Conservation (phyloP, 306 rosid genomes). For the Casuarina glauca region DNA sequence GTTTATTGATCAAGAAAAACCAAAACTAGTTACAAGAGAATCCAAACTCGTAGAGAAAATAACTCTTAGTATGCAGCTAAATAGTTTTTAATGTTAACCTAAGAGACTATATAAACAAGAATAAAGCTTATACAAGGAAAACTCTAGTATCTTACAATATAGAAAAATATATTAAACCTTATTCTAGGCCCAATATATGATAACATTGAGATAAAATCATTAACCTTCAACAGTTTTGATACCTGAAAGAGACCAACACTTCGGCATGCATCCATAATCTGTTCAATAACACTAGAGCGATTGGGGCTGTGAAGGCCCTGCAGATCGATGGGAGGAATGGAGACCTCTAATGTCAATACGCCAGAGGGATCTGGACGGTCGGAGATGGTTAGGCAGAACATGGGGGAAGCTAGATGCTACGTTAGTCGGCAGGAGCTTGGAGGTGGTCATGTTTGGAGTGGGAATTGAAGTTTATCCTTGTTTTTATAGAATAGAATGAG, state of each 20-base stretch:
- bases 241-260: constrained; percentile 51
- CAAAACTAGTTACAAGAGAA: no score
- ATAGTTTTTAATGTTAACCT: no score
- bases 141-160: no score
- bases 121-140: no score
- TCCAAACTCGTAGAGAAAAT: no score
- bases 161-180: no score
- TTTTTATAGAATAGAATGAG: background rate
- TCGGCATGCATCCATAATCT: constrained; percentile 42
- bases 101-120: no score
- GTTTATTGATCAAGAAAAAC: no score
- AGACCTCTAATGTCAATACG: constrained; percentile 18
- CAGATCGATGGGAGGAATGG: constrained; percentile 47
- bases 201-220: no score
- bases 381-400: constrained; percentile 42
- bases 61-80: no score
- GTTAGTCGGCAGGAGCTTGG: constrained; percentile 36
- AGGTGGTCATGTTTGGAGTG: constrained; percentile 12
- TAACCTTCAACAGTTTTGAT: background rate
- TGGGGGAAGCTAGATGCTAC: constrained; percentile 20
- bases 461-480: no score
- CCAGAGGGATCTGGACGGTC: constrained; percentile 44
- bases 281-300: constrained; percentile 34
- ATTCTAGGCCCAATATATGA: no score
- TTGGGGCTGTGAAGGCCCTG: constrained; percentile 37